Evolutionary conservation across 2,329 filamentous ascomycete genomes (phyloP), one percentile per base, ranked within the genome.

Genomic region (Thielaviopsis musarum): DNA sequence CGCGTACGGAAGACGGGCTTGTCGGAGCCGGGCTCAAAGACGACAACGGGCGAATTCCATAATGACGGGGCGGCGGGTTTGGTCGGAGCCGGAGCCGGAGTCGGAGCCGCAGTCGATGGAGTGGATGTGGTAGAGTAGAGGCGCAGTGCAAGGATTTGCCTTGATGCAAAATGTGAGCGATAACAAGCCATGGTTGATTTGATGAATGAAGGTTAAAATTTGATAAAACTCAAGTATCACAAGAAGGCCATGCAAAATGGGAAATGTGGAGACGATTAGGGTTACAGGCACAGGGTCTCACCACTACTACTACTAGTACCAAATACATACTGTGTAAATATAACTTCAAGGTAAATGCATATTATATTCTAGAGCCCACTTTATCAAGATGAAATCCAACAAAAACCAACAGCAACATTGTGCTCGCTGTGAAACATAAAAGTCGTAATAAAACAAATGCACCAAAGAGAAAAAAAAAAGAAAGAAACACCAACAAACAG

Each of bases 11-110:
- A 45, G 12, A 28, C 22, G 3, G 57, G 57, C 34, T 30, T 34
- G 10, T 58, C 57, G 4, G 55, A 51, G n/a, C 12, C 51, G 26
- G 34, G 21, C 17, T 56, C 54, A 34, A 58, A 61, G 13, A 56
- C 34, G n/a, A 61, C 57, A 12, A 45, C 28, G 9, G 56, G 59
- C n/a, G 59, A 57, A 22, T 58, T 48, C 51, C 51, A 61, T n/a
- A 61, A 26, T 30, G 59, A 54, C 9, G 54, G 59, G 7, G 34
- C 28, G 7, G 22, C 28, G 21, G 41, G 9, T 5, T 2, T 22
- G 15, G 34, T 13, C 45, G 21, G 45, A 30, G 45, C 17, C 13
- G 41, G 55, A 2, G 41, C 54, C 26, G 22, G 21, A 5, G n/a
- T 38, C 4, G 13, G 45, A 9, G 17, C 21, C 45, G 26, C n/a